Percentiles rank a stretch among this genome's conserved stretches.
These are phyloP conservation scores for Arthroderma sp. DNA, from an alignment of 2,329 filamentous ascomycete species.

Conservation along the genomic window DNA sequence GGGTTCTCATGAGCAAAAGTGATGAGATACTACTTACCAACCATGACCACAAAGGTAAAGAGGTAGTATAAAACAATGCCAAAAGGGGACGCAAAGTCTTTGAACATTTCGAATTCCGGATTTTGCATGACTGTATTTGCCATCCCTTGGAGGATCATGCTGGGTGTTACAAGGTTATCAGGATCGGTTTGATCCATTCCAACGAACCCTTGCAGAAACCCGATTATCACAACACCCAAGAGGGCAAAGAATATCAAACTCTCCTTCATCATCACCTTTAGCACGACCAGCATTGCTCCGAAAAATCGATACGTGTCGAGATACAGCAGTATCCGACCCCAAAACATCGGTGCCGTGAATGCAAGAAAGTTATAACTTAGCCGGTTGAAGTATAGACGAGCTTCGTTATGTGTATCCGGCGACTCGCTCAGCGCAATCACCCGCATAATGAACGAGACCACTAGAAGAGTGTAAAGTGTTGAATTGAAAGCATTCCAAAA, in stretches of 20 bases:
- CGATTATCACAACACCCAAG: conserved; percentile 60
- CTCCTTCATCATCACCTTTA: conserved; percentile 91
- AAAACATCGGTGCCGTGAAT: conserved; percentile 92
- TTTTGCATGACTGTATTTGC: conserved; percentile 83
- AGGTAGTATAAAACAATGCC: conserved; percentile 93
- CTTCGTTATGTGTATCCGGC: conserved; percentile 34
- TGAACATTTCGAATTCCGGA: conserved; percentile 80
- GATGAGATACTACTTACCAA: conserved; percentile 31
- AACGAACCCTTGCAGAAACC: conserved; percentile 86
- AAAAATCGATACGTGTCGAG: conserved; percentile 92
- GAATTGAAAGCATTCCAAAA: conserved; percentile 98
- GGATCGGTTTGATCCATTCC: conserved; percentile 76
- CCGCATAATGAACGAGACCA: conserved; percentile 64
- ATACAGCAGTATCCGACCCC: conserved; percentile 82
- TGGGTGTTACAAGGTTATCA: conserved; percentile 38
- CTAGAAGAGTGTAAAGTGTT: conserved; percentile 64
- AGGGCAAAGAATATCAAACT: conserved; percentile 94
- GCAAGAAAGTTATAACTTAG: conserved; percentile 90
- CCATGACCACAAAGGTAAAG: conserved; percentile 96
- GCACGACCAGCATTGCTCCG: conserved; percentile 90
- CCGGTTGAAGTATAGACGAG: conserved; percentile 54
- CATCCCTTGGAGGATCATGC: conserved; percentile 43
- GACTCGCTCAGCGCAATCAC: conserved; percentile 61
- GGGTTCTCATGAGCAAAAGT: background rate
- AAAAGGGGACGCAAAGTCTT: conserved; percentile 82